A percentile compares a stretch with the other conserved stretches of the same genome.
Conservation (phyloP, 2,329 filamentous ascomycete genomes). For the Aureobasidium sp. region DNA sequence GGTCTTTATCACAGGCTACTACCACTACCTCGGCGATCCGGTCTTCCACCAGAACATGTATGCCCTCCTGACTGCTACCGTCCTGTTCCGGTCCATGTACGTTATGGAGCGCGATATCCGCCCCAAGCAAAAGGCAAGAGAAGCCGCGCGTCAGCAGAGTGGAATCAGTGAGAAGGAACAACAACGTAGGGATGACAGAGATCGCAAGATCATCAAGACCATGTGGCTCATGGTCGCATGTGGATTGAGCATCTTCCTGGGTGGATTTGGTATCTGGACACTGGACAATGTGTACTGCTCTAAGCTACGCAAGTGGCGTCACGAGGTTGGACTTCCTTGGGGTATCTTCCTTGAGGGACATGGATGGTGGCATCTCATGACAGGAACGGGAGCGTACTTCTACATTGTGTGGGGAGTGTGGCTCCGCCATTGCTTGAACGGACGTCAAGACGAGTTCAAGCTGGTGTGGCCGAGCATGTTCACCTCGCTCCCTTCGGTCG, state of each 20-base stretch:
- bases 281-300: conserved; percentile 71
- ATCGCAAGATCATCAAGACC: conserved; percentile 48
- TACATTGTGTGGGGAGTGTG: conserved; percentile 80
- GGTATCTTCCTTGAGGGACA: conserved; percentile 65
- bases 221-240: conserved; percentile 70
- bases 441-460: conserved; percentile 60
- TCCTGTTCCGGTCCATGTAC: conserved; percentile 66
- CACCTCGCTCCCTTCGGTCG: conserved; percentile 46
- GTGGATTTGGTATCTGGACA: conserved; percentile 69
- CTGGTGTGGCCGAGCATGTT: conserved; percentile 59
- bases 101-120: conserved; percentile 63
- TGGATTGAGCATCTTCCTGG: conserved; percentile 62
- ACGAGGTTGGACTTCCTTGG: conserved; percentile 67
- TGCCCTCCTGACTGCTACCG: conserved; percentile 58
- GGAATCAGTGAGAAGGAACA: conserved; percentile 23
- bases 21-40: conserved; percentile 74
- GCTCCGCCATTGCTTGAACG: conserved; percentile 70
- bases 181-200: conserved; percentile 44
- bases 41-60: conserved; percentile 77
- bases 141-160: conserved; percentile 27
- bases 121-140: conserved; percentile 41
- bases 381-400: conserved; percentile 72
- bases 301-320: conserved; percentile 55
- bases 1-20: conserved; percentile 66
- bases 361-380: conserved; percentile 74